phyloP scores from a whole-genome alignment of 202 grass and related monocot species.

The Schoenoplectus triqueter region DNA sequence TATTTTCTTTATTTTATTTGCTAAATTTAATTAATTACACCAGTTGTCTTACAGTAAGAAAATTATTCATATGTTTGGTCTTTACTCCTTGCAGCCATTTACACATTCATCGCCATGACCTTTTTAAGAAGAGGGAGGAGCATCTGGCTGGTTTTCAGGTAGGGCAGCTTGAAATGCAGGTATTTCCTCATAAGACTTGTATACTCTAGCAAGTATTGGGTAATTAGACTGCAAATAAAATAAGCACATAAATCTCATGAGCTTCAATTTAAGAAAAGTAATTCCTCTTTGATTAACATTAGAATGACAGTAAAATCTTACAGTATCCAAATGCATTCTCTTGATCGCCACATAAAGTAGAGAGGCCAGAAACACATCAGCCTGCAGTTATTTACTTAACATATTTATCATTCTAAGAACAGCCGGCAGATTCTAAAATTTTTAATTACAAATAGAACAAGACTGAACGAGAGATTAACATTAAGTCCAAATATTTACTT shows the following conservation, averaged over 20 bases:
- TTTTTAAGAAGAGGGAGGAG: slow-evolving; percentile 41
- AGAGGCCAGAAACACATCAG: slow-evolving; percentile 81
- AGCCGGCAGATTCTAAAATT: neutral
- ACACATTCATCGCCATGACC: neutral
- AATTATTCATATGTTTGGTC: neutral
- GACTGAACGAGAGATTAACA: neutral
- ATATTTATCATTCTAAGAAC: slow-evolving; percentile 10
- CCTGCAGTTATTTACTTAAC: slow-evolving; percentile 50
- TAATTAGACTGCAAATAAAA: slow-evolving; percentile 59
- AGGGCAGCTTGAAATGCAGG: slow-evolving; percentile 83
- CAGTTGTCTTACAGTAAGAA: neutral
- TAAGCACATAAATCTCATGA: slow-evolving; percentile 16
- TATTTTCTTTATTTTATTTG: neutral
- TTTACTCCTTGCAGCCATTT: slow-evolving; percentile 6
- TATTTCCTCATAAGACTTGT: slow-evolving; percentile 59
- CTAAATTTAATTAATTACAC: slow-evolving; percentile 4
- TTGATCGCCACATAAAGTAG: slow-evolving; percentile 56
- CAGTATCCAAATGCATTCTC: slow-evolving; percentile 68
- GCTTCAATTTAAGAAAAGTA: slow-evolving; percentile 7
- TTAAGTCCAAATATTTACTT: neutral
- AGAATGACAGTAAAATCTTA: slow-evolving; percentile 36
- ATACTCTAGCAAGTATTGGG: slow-evolving; percentile 64
- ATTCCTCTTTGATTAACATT: slow-evolving; percentile 13
- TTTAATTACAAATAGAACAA: neutral
- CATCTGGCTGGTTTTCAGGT: slow-evolving; percentile 80